phyloP scores from a whole-genome alignment of 106 monocot genomes.

The Allium cepa region DNA sequence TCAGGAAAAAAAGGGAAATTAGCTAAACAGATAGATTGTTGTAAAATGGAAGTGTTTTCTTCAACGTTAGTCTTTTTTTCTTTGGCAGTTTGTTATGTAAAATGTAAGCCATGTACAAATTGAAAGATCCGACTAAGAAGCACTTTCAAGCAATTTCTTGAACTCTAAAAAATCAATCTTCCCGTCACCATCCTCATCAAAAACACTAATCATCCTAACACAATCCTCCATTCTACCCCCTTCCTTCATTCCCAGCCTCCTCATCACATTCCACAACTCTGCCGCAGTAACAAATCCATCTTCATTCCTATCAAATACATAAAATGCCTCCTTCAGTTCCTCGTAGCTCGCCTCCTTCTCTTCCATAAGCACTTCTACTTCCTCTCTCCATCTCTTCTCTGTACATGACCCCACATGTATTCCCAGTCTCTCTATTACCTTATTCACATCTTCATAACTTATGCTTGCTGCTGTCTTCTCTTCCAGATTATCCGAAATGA shows the following conservation, averaged over 20 bases:
- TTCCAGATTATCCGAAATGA: background rate
- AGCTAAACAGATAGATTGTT: no score
- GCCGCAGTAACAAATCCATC: slow-evolving; percentile 39
- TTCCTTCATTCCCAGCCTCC: slow-evolving; percentile 23
- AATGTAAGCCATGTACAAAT: background rate
- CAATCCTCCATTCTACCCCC: slow-evolving; percentile 25
- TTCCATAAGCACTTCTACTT: slow-evolving; percentile 20
- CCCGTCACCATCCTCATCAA: slow-evolving; percentile 45
- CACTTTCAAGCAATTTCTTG: slow-evolving; percentile 32
- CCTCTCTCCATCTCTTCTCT: slow-evolving; percentile 10
- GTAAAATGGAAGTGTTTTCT: no score
- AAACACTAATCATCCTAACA: slow-evolving; percentile 26
- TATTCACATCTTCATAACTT: slow-evolving; percentile 1
- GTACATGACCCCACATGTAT: background rate
- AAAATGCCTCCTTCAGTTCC: slow-evolving; percentile 46
- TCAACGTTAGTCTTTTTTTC: no score
- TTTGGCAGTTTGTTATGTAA: no score
- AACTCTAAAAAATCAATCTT: slow-evolving; percentile 43
- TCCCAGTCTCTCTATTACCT: slow-evolving; percentile 20
- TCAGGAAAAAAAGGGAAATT: no score
- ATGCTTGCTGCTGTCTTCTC: background rate
- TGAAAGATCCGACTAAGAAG: slow-evolving; percentile 1
- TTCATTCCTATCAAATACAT: slow-evolving; percentile 40
- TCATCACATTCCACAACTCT: slow-evolving; percentile 40
- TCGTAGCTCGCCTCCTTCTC: slow-evolving; percentile 40